Evolutionary conservation across 345 rosid species (phyloP).

Genomic region (Aquilaria sinensis): DNA sequence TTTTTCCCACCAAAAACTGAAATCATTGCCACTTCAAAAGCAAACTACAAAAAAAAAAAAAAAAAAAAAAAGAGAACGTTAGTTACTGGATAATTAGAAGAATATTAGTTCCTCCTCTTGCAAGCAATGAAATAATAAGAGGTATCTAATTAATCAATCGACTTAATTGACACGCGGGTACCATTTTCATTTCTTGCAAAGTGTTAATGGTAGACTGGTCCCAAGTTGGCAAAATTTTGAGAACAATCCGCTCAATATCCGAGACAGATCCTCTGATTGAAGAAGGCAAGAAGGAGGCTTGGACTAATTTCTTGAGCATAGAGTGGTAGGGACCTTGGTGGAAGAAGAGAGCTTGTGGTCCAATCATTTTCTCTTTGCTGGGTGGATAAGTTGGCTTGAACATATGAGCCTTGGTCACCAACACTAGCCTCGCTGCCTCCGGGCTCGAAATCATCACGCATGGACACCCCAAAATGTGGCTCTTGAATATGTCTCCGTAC

Average conservation of each 20-base stretch:
- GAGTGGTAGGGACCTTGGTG: conserved; percentile 87
- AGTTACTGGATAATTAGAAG: not conserved
- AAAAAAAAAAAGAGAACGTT: conserved; percentile 8
- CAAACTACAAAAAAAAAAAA: conserved; percentile 42
- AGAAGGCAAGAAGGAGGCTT: conserved; percentile 64
- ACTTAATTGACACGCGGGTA: conserved; percentile 14
- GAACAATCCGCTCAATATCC: conserved; percentile 62
- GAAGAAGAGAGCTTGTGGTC: conserved; percentile 78
- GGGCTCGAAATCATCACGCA: conserved; percentile 97
- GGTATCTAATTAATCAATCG: too few relatives aligned
- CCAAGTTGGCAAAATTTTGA: conserved; percentile 53
- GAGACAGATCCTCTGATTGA: conserved; percentile 59
- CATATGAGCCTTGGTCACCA: conserved; percentile 62
- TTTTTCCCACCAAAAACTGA: conserved; percentile 64
- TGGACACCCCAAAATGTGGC: conserved; percentile 89
- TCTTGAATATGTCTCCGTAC: conserved; percentile 85
- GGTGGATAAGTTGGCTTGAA: conserved; percentile 92
- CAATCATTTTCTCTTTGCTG: conserved; percentile 86
- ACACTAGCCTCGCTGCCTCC: conserved; percentile 64
- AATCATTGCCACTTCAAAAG: conserved; percentile 90
- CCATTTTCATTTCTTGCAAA: conserved; percentile 86
- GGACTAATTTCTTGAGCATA: conserved; percentile 63
- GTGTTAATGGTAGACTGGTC: conserved; percentile 51
- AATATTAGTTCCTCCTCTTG: not conserved
- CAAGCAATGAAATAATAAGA: not conserved